Evolutionary conservation across 768 basidiomycete genomes (phyloP).

Genomic region (Obba rivulosa): DNA sequence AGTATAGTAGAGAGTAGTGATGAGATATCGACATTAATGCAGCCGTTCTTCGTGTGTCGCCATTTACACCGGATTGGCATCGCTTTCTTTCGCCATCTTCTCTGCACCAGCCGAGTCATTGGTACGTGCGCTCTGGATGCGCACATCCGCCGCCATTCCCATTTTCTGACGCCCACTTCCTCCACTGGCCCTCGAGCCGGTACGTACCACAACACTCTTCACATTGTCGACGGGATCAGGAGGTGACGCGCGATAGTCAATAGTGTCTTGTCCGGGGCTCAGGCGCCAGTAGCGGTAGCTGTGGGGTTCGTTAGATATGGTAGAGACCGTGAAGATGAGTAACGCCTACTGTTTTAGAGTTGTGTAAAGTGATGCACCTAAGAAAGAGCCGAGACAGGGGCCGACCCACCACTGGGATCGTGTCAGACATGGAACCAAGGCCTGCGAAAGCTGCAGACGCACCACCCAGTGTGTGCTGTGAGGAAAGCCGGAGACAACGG

Average conservation of each 20-base stretch:
- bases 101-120: no score
- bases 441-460: slow-evolving; percentile 17
- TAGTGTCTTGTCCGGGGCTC: slow-evolving; percentile 42
- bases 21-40: no score
- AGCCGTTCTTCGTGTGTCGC: no score
- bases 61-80: no score
- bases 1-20: no score
- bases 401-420: slow-evolving; percentile 61
- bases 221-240: slow-evolving; percentile 26
- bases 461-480: slow-evolving; percentile 56
- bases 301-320: not conserved
- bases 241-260: slow-evolving; percentile 37
- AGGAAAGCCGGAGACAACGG: slow-evolving; percentile 56
- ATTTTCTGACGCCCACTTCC: no score
- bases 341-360: slow-evolving; percentile 44
- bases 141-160: no score
- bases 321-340: not conserved
- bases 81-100: no score
- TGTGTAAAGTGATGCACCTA: slow-evolving; percentile 53
- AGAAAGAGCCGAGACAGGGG: slow-evolving; percentile 58
- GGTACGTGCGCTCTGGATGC: no score
- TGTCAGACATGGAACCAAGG: not conserved
- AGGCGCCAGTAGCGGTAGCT: slow-evolving; percentile 50
- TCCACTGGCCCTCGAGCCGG: slow-evolving; percentile 4
- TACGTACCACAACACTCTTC: slow-evolving; percentile 1